Conservation (phyloP, 257 asterid genomes). For the Echites panduratus region DNA sequence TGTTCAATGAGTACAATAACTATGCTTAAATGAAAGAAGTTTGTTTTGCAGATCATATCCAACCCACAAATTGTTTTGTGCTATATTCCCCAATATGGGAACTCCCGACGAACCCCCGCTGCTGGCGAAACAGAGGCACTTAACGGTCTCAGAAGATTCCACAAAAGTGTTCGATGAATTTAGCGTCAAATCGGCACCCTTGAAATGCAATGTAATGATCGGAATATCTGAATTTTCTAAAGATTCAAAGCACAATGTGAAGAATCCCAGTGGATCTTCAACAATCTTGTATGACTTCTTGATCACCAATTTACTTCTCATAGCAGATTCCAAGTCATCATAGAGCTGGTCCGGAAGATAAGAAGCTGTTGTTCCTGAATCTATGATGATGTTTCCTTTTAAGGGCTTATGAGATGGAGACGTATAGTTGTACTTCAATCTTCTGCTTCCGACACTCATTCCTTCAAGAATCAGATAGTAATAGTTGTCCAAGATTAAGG, state of each 20-base stretch:
- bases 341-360: slow-evolving; percentile 34
- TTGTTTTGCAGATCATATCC: slow-evolving; percentile 19
- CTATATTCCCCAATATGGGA: slow-evolving; percentile 35
- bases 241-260: slow-evolving; percentile 36
- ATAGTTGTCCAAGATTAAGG: slow-evolving; percentile 23
- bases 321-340: neutral
- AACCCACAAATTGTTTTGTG: slow-evolving; percentile 21
- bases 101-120: neutral
- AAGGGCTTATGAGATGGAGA: neutral
- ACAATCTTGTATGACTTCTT: neutral
- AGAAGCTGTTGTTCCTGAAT: slow-evolving; percentile 54
- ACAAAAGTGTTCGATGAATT: slow-evolving; percentile 27
- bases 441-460: slow-evolving; percentile 28
- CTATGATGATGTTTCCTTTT: slow-evolving; percentile 48
- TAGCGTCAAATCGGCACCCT: slow-evolving; percentile 52
- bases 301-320: slow-evolving; percentile 20
- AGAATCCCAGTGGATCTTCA: slow-evolving; percentile 22
- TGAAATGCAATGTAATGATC: slow-evolving; percentile 36
- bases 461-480: slow-evolving; percentile 53
- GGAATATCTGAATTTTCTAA: slow-evolving; percentile 19
- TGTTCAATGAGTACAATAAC: slow-evolving; percentile 11
- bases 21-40: slow-evolving; percentile 14
- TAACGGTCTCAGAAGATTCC: slow-evolving; percentile 10
- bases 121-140: slow-evolving; percentile 43
- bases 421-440: slow-evolving; percentile 15